These are phyloP conservation scores for Pyropia yezoensis DNA, from an alignment of 23 red algal species.

Conservation along the genomic window DNA sequence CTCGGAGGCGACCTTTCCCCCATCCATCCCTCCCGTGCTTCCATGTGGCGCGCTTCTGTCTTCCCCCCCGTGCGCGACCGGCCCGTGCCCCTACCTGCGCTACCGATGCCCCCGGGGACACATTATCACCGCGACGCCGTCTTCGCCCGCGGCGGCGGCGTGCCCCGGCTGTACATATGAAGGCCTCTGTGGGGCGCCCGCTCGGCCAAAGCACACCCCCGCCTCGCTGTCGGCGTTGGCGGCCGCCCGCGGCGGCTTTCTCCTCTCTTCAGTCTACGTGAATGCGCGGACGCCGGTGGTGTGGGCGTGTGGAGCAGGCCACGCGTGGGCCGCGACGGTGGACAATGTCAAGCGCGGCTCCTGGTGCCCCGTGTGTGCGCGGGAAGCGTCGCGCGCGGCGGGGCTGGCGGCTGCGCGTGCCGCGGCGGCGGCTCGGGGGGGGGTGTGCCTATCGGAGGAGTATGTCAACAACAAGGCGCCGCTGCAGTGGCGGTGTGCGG, in stretches of 20 bases:
- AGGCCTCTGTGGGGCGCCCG: no score
- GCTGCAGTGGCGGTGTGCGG: conserved; percentile 46
- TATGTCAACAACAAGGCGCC: conserved; percentile 47
- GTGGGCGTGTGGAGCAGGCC: conserved; percentile 59
- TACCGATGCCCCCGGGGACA: no score
- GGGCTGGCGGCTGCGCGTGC: conserved; percentile 29
- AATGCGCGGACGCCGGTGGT: conserved; percentile 43
- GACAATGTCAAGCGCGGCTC: conserved; percentile 44
- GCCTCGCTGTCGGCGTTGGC: conserved; percentile 8
- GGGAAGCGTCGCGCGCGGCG: conserved; percentile 9
- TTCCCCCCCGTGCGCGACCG: no score
- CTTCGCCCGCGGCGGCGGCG: no score
- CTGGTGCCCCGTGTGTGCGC: conserved; percentile 75
- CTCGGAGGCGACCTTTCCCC: no score
- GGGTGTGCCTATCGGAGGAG: conserved; percentile 48
- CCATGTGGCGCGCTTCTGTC: no score
- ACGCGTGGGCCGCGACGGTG: conserved; percentile 53
- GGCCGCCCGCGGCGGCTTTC: conserved; percentile 18
- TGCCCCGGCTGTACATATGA: no score
- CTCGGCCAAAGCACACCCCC: no score
- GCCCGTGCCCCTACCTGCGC: no score
- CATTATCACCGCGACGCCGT: no score
- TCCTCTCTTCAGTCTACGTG: conserved; percentile 42
- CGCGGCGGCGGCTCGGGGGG: conserved; percentile 32
- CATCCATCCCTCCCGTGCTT: no score